These are phyloP conservation scores for Candida frijolesensis DNA, from an alignment of 1,139 yeast genomes.

Conservation along the genomic window DNA sequence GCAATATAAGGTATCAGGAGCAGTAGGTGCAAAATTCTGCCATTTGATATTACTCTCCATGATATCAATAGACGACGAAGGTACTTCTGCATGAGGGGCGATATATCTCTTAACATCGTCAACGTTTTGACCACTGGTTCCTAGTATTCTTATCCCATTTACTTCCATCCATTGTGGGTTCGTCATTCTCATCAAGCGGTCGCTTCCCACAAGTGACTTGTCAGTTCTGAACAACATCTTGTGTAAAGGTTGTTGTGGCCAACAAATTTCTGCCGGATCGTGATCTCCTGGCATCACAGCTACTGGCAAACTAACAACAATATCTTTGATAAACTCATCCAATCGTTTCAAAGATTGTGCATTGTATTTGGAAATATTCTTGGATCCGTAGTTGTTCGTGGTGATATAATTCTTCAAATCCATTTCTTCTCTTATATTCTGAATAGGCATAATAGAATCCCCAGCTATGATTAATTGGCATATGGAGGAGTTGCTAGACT, in stretches of 20 bases:
- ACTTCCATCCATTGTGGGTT: constrained; percentile 75
- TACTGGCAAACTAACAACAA: constrained; percentile 64
- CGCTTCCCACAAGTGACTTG: constrained; percentile 42
- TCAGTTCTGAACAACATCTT: constrained; percentile 63
- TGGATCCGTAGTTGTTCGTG: constrained; percentile 53
- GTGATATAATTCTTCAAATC: constrained; percentile 32
- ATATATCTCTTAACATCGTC: constrained; percentile 71
- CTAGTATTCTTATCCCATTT: constrained; percentile 60
- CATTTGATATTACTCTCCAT: constrained; percentile 73
- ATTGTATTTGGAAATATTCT: constrained; percentile 52
- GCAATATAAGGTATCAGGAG: constrained; percentile 93
- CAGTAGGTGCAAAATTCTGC: constrained; percentile 91
- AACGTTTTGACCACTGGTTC: constrained; percentile 84
- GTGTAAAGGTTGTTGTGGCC: constrained; percentile 92
- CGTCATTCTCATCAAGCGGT: constrained; percentile 52
- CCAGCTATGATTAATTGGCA: constrained; percentile 74
- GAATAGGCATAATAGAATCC: constrained; percentile 55
- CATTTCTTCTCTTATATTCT: constrained; percentile 20
- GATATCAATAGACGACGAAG: constrained; percentile 36
- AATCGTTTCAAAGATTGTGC: constrained; percentile 44
- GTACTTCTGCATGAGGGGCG: constrained; percentile 16
- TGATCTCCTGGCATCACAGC: constrained; percentile 80
- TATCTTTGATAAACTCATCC: constrained; percentile 61
- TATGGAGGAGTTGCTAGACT: constrained; percentile 33
- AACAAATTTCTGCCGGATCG: constrained; percentile 81